phyloP scores from a whole-genome alignment of 2,329 filamentous ascomycete genomes.

The Colletotrichum coccodes region DNA sequence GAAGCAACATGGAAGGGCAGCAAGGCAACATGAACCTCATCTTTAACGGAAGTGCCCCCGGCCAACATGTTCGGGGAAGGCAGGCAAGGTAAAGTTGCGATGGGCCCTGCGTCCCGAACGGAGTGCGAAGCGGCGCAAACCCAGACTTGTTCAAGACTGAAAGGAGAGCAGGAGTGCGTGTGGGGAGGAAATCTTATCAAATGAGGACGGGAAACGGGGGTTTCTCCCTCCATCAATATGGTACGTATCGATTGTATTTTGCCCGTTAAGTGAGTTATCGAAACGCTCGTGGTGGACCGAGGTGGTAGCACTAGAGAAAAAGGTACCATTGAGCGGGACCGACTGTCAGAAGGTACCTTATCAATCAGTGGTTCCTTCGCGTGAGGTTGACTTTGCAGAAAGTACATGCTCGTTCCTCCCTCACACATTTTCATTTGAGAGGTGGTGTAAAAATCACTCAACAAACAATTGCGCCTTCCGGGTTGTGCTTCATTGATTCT shows the following conservation, averaged over 20 bases:
- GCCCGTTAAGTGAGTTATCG: background rate
- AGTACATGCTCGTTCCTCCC: background rate
- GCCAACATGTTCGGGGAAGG: background rate
- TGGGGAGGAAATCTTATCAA: background rate
- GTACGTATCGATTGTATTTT: background rate
- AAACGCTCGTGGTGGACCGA: background rate
- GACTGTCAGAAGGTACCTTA: constrained; percentile 9
- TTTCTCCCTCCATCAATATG: background rate
- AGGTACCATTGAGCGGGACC: background rate
- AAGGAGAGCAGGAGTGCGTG: background rate
- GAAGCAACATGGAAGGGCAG: background rate
- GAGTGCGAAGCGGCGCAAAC: background rate
- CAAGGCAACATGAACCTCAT: background rate
- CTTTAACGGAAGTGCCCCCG: background rate
- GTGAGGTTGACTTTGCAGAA: background rate
- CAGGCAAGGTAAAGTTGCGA: background rate
- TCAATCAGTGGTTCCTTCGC: constrained; percentile 7
- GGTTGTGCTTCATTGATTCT: background rate
- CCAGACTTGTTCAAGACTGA: background rate
- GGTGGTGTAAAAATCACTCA: background rate
- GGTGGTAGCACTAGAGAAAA: background rate
- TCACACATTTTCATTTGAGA: background rate
- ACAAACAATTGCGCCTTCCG: background rate
- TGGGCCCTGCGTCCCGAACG: background rate
- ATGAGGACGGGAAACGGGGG: background rate